Base-by-base conservation (phyloP, 1,139 yeast genomes). In the Pichia cactophila region DNA sequence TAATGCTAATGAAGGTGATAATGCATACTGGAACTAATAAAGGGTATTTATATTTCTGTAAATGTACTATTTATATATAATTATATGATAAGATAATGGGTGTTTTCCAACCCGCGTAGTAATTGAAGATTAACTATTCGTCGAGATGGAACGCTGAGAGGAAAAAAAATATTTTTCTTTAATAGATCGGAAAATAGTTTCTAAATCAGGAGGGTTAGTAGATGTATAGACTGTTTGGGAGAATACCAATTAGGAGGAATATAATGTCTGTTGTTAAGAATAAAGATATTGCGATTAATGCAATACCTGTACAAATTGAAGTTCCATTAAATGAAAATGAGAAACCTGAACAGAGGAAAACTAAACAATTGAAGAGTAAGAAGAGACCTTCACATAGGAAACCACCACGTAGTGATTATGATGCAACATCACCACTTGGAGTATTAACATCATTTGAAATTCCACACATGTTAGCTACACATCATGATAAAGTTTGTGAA, bases 381-480 rank as follows among this genome's bases (percentile, higher is more conserved):
- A 54, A 54, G 39, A 54, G 58, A 39, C 55, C 65, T 60, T 56
- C 65, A 63, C 60, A 73, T 68, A 62, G 61, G 64, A 82, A 78
- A 64, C 72, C 77, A 40, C 55, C 56, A 28, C 42, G 50, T 23
- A 36, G 47, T 26, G 83, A 83, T 58, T 75, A 73, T 10, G 97
- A 90, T 51, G 75, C 85, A 14, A 86, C 95, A 0, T 77, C 94
- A 1, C 88, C 96, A 12, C 70, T 81, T 45, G 97, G 97, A 4
- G 86, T 88, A 4, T 72, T 92, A 45, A 45, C 61, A 29, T 78
- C 81, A 53, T 72, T 71, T 55, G 97, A 92, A 64, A 86, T 92
- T 53, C 73, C 77, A 38, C 81, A 78, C 46, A 61, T 90, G 23
- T 65, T 86, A 43, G 59, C 66, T 31, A 68, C 70, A 23, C 62